Conservation (phyloP, 495 filamentous ascomycete genomes). For the Margaritispora aquatica region DNA sequence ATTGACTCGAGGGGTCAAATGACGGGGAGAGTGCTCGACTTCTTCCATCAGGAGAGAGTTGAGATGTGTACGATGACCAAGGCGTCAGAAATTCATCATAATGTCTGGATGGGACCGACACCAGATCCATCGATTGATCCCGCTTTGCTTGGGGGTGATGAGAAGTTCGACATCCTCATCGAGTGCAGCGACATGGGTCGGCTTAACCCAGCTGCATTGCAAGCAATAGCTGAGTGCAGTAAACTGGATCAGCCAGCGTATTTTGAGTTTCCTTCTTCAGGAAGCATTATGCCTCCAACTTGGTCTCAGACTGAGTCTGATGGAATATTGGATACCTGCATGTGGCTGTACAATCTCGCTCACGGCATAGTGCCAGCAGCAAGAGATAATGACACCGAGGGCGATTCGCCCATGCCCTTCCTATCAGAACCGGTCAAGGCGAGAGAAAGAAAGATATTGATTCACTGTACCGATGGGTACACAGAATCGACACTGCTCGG, state of each 20-base stretch:
- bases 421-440: neutral
- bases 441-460: constrained; percentile 58
- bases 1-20: constrained; percentile 65
- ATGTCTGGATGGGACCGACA: constrained; percentile 88
- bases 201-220: constrained; percentile 49
- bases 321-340: constrained; percentile 75
- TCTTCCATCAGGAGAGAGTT: constrained; percentile 79
- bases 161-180: constrained; percentile 67
- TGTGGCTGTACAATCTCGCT: constrained; percentile 80
- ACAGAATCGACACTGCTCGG: constrained; percentile 86
- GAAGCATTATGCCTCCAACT: constrained; percentile 75
- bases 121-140: constrained; percentile 53
- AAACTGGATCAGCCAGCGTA: constrained; percentile 37
- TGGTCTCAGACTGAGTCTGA: constrained; percentile 76
- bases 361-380: constrained; percentile 44
- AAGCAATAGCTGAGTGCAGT: constrained; percentile 33
- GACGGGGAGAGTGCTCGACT: constrained; percentile 80
- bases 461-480: constrained; percentile 94
- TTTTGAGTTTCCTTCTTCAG: constrained; percentile 88
- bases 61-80: constrained; percentile 94
- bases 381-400: constrained; percentile 43
- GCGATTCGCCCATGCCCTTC: constrained; percentile 38
- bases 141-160: constrained; percentile 25
- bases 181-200: constrained; percentile 81
- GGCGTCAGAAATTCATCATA: constrained; percentile 77